phyloP scores from a whole-genome alignment of 129 eudicot genomes.

The Arctium minus region DNA sequence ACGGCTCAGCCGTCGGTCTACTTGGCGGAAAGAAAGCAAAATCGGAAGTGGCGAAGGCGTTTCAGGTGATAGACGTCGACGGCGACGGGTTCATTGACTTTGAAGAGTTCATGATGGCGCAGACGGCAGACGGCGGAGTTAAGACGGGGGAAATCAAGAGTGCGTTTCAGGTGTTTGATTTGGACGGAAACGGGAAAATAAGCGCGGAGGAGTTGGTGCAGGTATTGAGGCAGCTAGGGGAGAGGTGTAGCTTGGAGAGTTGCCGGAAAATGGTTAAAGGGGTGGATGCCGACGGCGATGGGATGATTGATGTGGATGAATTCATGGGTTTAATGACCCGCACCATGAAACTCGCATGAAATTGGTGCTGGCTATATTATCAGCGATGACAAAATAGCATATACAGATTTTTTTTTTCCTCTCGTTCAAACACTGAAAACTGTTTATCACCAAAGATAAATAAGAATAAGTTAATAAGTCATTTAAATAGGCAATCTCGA shows the following conservation, averaged over 20 bases:
- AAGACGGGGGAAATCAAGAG: slow-evolving; percentile 38
- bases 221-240: slow-evolving; percentile 57
- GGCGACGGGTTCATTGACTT: slow-evolving; percentile 56
- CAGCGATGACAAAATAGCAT: no score
- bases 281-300: slow-evolving; percentile 52
- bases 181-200: slow-evolving; percentile 59
- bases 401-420: no score
- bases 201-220: slow-evolving; percentile 52
- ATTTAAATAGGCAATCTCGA: no score
- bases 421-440: no score
- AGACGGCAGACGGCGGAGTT: slow-evolving; percentile 35
- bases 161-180: slow-evolving; percentile 54
- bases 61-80: slow-evolving; percentile 40
- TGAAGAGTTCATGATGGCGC: slow-evolving; percentile 40
- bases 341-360: slow-evolving; percentile 29
- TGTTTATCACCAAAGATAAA: no score
- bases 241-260: slow-evolving; percentile 44
- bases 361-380: background rate
- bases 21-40: slow-evolving; percentile 23
- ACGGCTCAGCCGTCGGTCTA: slow-evolving; percentile 25
- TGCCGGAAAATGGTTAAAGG: slow-evolving; percentile 59
- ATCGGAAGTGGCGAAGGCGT: slow-evolving; percentile 29
- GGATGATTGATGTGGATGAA: slow-evolving; percentile 45
- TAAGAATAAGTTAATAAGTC: no score
- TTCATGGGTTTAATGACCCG: slow-evolving; percentile 46